Conservation (phyloP, 305 asterid species). For the Caryopteris hybrid region DNA sequence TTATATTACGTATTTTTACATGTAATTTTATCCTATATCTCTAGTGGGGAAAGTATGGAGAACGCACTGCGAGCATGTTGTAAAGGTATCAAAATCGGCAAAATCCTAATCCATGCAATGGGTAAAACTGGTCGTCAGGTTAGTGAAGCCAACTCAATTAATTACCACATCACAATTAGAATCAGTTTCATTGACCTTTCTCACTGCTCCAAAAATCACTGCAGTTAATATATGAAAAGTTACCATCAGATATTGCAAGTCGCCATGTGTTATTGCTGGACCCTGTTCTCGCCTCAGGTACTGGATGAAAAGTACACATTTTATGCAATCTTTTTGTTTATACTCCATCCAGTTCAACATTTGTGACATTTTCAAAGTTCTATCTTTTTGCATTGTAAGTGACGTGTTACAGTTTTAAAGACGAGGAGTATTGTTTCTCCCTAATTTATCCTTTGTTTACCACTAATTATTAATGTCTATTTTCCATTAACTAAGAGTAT, state of each 20-base stretch:
- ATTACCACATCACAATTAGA: not conserved
- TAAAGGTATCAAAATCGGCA: conserved; percentile 91
- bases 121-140: conserved; percentile 69
- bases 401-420: no score
- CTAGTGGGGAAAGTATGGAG: conserved; percentile 98
- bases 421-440: no score
- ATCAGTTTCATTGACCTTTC: not conserved
- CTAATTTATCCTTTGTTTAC: no score
- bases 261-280: conserved; percentile 88
- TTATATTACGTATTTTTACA: no score
- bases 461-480: no score
- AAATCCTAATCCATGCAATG: conserved; percentile 73
- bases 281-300: conserved; percentile 95
- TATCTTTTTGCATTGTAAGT: no score
- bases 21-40: no score
- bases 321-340: no score
- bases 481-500: no score
- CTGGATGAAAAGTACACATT: no score
- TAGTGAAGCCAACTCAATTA: conserved; percentile 7
- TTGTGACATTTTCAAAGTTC: no score
- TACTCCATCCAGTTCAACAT: not conserved
- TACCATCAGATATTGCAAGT: conserved; percentile 82
- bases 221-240: conserved; percentile 91
- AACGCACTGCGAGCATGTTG: conserved; percentile 93
- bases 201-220: conserved; percentile 13